Evolutionary conservation across 208 protist species (phyloP).

Genomic region (Leishmania major): DNA sequence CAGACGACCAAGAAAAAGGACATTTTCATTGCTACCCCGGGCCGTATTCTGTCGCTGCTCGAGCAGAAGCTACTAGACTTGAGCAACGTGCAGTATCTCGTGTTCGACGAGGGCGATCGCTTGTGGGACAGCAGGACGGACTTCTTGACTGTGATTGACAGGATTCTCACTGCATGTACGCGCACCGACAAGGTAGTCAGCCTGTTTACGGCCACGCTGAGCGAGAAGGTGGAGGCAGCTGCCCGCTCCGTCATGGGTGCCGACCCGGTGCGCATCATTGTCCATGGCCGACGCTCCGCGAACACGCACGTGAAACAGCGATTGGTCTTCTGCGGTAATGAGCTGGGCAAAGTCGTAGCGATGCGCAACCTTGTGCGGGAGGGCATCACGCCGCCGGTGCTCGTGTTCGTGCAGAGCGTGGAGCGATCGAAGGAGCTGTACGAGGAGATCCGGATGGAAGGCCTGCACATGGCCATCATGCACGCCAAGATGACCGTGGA

Average conservation of each 20-base stretch:
- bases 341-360: conserved; percentile 97
- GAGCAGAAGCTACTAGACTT: conserved; percentile 83
- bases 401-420: conserved; percentile 98
- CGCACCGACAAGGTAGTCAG: conserved; percentile 71
- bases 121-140: conserved; percentile 94
- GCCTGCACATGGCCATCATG: conserved; percentile 90
- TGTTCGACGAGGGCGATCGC: conserved; percentile 98
- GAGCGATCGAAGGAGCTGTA: conserved; percentile 97
- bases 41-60: conserved; percentile 78
- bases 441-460: conserved; percentile 92
- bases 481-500: conserved; percentile 88
- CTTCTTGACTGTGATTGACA: conserved; percentile 82
- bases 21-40: conserved; percentile 92
- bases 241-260: conserved; percentile 88
- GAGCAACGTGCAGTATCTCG: conserved; percentile 80
- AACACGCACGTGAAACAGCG: conserved; percentile 86
- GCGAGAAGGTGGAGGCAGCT: conserved; percentile 88
- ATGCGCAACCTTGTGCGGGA: conserved; percentile 95
- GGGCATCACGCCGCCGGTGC: conserved; percentile 94
- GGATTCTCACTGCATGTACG: conserved; percentile 88
- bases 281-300: conserved; percentile 84
- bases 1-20: conserved; percentile 92
- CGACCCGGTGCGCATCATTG: conserved; percentile 93
- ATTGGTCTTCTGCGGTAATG: conserved; percentile 96
- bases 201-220: conserved; percentile 96